Conservation (phyloP, 2,329 filamentous ascomycete species). For the Fusarium chlamydosporum region DNA sequence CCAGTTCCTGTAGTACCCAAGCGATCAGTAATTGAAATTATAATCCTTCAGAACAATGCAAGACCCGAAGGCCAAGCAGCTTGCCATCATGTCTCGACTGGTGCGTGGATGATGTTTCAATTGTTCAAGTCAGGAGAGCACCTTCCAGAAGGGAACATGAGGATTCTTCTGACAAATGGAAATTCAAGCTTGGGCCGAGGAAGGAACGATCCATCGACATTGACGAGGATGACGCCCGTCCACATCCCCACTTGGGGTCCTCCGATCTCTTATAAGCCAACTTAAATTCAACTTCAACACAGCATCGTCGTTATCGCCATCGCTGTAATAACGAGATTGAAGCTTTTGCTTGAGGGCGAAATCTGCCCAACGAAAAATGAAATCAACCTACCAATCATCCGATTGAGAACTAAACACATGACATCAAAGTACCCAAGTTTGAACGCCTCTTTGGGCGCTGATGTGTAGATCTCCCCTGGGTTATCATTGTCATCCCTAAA, state of each 20-base stretch:
- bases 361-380: too few relatives aligned
- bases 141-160: not conserved
- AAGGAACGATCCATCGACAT: slow-evolving; percentile 32
- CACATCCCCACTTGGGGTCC: slow-evolving; percentile 45
- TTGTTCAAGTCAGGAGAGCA: not conserved
- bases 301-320: slow-evolving; percentile 1
- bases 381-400: slow-evolving; percentile 56
- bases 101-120: not conserved
- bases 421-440: slow-evolving; percentile 56
- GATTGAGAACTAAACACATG: slow-evolving; percentile 55
- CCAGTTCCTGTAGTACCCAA: slow-evolving; percentile 51
- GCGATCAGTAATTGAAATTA: slow-evolving; percentile 31
- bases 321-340: not conserved
- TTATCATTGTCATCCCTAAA: slow-evolving; percentile 41
- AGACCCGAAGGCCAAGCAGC: not conserved
- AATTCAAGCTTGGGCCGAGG: slow-evolving; percentile 32
- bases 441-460: slow-evolving; percentile 55
- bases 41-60: not conserved
- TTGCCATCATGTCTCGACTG: not conserved
- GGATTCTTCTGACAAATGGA: slow-evolving; percentile 33
- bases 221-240: slow-evolving; percentile 5
- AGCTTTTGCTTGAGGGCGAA: not conserved
- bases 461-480: slow-evolving; percentile 52
- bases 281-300: slow-evolving; percentile 46
- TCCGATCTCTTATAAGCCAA: slow-evolving; percentile 19